These are phyloP conservation scores for Calonectria naviculata DNA, from an alignment of 2,329 filamentous ascomycete species.

Conservation along the genomic window DNA sequence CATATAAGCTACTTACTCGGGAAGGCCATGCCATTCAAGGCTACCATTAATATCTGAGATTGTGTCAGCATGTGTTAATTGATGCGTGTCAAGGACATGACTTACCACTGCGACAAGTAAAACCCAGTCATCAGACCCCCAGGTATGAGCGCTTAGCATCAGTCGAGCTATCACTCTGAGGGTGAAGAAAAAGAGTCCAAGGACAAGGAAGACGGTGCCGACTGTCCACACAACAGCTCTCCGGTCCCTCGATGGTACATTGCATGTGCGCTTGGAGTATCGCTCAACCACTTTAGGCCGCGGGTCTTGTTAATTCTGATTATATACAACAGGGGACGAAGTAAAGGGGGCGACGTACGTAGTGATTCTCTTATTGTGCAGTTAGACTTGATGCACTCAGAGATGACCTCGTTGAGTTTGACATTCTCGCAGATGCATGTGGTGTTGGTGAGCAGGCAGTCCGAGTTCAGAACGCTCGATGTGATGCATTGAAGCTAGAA, in stretches of 20 bases:
- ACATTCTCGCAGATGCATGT: slow-evolving; percentile 36
- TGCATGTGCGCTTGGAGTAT: slow-evolving; percentile 14
- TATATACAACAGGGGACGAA: not conserved
- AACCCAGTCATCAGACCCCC: slow-evolving; percentile 23
- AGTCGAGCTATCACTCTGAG: slow-evolving; percentile 13
- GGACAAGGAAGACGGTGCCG: slow-evolving; percentile 17
- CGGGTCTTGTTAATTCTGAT: not conserved
- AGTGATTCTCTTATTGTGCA: slow-evolving; percentile 36
- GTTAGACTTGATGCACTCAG: slow-evolving; percentile 26
- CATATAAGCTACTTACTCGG: not conserved
- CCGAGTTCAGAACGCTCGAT: slow-evolving; percentile 9
- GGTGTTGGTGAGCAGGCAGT: slow-evolving; percentile 27
- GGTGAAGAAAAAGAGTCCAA: slow-evolving; percentile 7
- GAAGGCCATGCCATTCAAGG: slow-evolving; percentile 9
- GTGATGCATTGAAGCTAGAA: slow-evolving; percentile 33
- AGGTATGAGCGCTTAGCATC: not conserved
- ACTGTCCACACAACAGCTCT: slow-evolving; percentile 3
- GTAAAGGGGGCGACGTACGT: slow-evolving; percentile 28
- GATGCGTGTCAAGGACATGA: not conserved
- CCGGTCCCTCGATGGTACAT: slow-evolving; percentile 7
- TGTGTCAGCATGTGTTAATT: not conserved
- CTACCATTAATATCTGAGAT: slow-evolving; percentile 5
- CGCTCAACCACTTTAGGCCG: slow-evolving; percentile 3
- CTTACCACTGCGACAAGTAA: slow-evolving; percentile 19
- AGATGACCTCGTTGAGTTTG: slow-evolving; percentile 30